phyloP scores from a whole-genome alignment of 805 yeast species.

The Wickerhamomyces alni region DNA sequence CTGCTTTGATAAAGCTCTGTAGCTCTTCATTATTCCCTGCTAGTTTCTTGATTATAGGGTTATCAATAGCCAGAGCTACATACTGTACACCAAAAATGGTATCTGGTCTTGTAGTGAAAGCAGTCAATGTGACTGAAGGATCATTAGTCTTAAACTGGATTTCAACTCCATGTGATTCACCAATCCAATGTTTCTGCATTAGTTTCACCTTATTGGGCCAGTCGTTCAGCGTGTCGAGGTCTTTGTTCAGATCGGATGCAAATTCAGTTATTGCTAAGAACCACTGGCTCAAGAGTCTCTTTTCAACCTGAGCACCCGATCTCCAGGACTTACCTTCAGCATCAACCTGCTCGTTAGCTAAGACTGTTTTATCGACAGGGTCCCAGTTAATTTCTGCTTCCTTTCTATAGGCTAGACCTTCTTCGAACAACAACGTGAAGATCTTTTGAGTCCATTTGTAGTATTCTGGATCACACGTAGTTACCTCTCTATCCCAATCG shows the following conservation, averaged over 20 bases:
- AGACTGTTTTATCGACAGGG: conserved; percentile 89
- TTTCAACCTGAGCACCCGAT: conserved; percentile 92
- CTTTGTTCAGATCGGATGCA: conserved; percentile 62
- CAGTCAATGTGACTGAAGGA: conserved; percentile 29
- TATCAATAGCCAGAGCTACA: conserved; percentile 70
- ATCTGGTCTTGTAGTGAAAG: conserved; percentile 88
- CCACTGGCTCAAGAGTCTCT: conserved; percentile 82
- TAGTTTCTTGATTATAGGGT: conserved; percentile 45
- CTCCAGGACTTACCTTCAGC: conserved; percentile 90
- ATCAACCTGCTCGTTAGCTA: conserved; percentile 97
- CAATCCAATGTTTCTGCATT: conserved; percentile 96
- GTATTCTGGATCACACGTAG: conserved; percentile 82
- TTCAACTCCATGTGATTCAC: conserved; percentile 76
- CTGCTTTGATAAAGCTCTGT: conserved; percentile 36
- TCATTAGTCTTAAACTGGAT: conserved; percentile 40
- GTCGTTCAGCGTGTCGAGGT: conserved; percentile 49
- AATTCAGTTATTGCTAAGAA: conserved; percentile 83
- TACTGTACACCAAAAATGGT: conserved; percentile 81
- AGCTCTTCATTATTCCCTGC: conserved; percentile 36
- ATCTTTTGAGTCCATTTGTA: conserved; percentile 91
- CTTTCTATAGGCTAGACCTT: conserved; percentile 80
- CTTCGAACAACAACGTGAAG: conserved; percentile 63
- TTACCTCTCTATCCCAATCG: conserved; percentile 89
- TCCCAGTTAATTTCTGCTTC: conserved; percentile 96
- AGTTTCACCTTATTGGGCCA: conserved; percentile 90